Percentiles rank a stretch among this genome's conserved stretches.
Conservation (phyloP, 768 basidiomycete genomes). For the Paxillus rubicundulus region DNA sequence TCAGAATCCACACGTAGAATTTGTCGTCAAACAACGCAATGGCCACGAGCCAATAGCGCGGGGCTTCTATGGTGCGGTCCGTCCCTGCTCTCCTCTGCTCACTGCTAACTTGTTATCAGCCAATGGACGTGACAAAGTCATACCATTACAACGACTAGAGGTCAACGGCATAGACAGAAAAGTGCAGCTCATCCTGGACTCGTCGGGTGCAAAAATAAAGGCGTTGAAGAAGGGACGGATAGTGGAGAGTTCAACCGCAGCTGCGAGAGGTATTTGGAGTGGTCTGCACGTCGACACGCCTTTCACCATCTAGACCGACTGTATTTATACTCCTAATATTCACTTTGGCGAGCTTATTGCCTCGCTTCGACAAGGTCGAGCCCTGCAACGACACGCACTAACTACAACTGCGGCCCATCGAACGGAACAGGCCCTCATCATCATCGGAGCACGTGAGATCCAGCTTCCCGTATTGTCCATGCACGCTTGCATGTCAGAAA, state of each 20-base stretch:
- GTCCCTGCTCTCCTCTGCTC: background rate
- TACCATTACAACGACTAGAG: constrained; percentile 74
- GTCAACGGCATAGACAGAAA: constrained; percentile 74
- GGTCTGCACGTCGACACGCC: constrained; percentile 80
- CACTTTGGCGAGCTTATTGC: background rate
- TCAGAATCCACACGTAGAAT: constrained; percentile 78
- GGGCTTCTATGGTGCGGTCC: constrained; percentile 69
- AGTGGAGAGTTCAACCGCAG: constrained; percentile 77
- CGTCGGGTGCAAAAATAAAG: constrained; percentile 84
- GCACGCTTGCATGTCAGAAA: constrained; percentile 21
- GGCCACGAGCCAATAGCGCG: constrained; percentile 77
- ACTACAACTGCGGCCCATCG: background rate
- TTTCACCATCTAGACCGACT: constrained; percentile 43
- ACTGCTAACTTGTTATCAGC: constrained; percentile 44
- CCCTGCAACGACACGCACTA: background rate
- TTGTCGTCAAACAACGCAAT: constrained; percentile 75
- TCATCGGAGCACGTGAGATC: background rate
- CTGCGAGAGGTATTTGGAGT: constrained; percentile 87
- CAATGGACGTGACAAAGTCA: constrained; percentile 86
- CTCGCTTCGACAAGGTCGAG: background rate
- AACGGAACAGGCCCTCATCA: too few relatives aligned
- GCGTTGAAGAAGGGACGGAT: constrained; percentile 62
- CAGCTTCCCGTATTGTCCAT: background rate
- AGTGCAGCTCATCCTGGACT: constrained; percentile 78
- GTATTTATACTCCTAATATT: background rate